Evolutionary conservation across 2,329 filamentous ascomycete genomes (phyloP).

Genomic region (Claviceps paspali): DNA sequence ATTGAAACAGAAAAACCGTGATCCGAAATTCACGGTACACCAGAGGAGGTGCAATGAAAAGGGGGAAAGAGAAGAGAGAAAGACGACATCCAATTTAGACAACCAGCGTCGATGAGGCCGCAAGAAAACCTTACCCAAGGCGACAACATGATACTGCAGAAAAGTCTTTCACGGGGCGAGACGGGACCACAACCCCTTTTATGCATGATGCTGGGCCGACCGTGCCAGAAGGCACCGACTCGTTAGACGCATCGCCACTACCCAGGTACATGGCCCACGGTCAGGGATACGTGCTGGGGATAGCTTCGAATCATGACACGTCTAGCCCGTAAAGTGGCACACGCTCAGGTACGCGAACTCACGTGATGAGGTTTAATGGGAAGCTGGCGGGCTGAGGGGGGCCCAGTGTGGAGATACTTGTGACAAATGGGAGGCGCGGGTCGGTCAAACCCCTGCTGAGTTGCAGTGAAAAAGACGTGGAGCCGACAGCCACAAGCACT

Average conservation of each 20-base stretch:
- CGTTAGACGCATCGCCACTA: background rate
- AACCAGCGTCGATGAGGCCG: background rate
- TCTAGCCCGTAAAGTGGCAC: constrained; percentile 2
- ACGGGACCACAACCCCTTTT: background rate
- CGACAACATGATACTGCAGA: background rate
- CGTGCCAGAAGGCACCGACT: background rate
- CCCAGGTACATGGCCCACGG: background rate
- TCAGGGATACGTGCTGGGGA: constrained; percentile 2
- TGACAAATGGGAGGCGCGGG: no score
- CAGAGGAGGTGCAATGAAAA: background rate
- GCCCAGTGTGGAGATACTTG: background rate
- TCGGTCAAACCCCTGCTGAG: no score
- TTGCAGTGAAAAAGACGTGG: no score
- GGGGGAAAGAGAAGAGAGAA: background rate
- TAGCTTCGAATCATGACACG: constrained; percentile 7
- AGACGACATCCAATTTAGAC: background rate
- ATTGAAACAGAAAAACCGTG: background rate
- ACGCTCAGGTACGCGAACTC: background rate
- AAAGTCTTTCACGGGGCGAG: background rate
- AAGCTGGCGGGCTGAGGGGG: background rate
- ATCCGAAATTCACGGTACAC: background rate
- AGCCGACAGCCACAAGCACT: no score
- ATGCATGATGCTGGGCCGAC: background rate
- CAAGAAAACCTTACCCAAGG: constrained; percentile 1
- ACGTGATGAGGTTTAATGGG: constrained; percentile 2